These are phyloP conservation scores for Apiospora hydei DNA, from an alignment of 2,329 filamentous ascomycete genomes.

Conservation along the genomic window DNA sequence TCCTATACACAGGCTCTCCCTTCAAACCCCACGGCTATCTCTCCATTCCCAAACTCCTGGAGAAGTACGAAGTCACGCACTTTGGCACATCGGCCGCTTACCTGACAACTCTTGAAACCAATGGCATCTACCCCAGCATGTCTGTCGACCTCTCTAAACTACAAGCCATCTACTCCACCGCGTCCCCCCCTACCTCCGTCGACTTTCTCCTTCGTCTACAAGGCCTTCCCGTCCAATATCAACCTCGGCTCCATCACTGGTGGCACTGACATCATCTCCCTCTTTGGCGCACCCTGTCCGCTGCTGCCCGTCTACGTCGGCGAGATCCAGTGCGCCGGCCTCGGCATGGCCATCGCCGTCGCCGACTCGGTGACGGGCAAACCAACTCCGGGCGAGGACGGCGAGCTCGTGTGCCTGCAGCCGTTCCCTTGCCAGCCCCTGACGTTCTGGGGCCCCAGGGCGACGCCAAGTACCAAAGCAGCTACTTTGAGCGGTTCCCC, in stretches of 20 bases:
- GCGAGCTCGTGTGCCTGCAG: conserved; percentile 85
- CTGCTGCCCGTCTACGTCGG: conserved; percentile 75
- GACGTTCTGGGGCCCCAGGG: conserved; percentile 82
- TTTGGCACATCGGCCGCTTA: conserved; percentile 97
- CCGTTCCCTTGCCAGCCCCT: conserved; percentile 93
- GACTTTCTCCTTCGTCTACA: conserved; percentile 90
- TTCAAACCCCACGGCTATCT: conserved; percentile 82
- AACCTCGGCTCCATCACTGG: conserved; percentile 95
- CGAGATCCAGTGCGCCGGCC: conserved; percentile 78
- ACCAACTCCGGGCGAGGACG: conserved; percentile 70
- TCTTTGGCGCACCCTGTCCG: conserved; percentile 87
- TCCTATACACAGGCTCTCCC: conserved; percentile 92
- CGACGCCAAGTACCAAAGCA: conserved; percentile 77
- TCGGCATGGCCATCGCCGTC: conserved; percentile 78
- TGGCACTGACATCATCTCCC: conserved; percentile 94
- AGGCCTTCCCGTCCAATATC: conserved; percentile 78
- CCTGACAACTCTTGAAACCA: conserved; percentile 87
- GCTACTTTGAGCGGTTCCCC: conserved; percentile 87
- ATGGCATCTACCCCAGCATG: conserved; percentile 65
- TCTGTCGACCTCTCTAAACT: conserved; percentile 68
- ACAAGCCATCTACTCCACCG: conserved; percentile 91
- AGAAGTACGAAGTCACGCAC: conserved; percentile 83
- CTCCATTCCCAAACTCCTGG: conserved; percentile 82
- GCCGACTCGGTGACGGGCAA: conserved; percentile 65
- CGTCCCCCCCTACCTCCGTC: conserved; percentile 91